Conservation (phyloP, 2,329 filamentous ascomycete genomes). For the Cordyceps farinosa region DNA sequence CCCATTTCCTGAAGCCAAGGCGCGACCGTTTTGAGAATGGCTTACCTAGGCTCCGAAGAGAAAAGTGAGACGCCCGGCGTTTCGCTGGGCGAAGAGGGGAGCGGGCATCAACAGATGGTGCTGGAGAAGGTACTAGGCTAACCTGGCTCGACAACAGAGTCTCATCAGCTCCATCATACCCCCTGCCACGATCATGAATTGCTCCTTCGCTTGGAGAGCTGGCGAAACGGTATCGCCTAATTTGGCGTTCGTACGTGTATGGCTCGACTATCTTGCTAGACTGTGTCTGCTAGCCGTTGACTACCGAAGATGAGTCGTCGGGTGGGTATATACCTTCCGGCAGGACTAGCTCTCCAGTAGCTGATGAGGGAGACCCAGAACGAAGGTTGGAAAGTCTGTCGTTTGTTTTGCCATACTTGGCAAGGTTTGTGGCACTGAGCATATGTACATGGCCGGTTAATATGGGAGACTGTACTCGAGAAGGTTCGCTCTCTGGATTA, state of each 20-base stretch:
- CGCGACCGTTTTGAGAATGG: constrained; percentile 27
- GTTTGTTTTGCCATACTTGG: constrained; percentile 29
- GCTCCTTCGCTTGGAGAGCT: neutral
- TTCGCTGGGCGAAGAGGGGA: constrained; percentile 25
- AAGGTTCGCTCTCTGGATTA: constrained; percentile 14
- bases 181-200: neutral
- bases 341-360: neutral
- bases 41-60: constrained; percentile 27
- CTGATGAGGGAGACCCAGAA: constrained; percentile 25
- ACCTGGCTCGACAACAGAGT: constrained; percentile 7
- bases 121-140: constrained; percentile 8
- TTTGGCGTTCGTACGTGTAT: neutral
- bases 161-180: constrained; percentile 14
- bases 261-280: constrained; percentile 17
- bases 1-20: constrained; percentile 30
- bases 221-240: constrained; percentile 1
- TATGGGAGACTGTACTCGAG: constrained; percentile 29
- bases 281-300: constrained; percentile 28
- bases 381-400: constrained; percentile 29
- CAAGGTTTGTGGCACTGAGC: constrained; percentile 29
- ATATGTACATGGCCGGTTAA: constrained; percentile 22
- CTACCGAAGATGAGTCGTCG: constrained; percentile 26
- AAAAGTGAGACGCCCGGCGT: constrained; percentile 32
- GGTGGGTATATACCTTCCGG: constrained; percentile 20
- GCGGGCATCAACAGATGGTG: constrained; percentile 5